Conservation (phyloP, 208 protist genomes). For the Balamuthia mandrillaris region DNA sequence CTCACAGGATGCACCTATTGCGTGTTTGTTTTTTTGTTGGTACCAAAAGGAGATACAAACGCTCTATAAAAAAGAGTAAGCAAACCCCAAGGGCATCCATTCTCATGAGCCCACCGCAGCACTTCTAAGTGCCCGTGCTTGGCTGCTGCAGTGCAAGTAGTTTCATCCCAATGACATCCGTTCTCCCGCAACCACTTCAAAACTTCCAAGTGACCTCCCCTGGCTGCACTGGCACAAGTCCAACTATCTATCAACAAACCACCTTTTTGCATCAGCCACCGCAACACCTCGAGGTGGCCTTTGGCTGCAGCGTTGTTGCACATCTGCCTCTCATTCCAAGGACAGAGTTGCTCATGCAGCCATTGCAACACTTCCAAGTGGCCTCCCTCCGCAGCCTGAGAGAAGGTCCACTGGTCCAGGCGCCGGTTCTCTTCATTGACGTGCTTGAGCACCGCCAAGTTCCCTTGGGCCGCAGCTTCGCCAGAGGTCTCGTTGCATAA, state of each 20-base stretch:
- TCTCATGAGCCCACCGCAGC: too few species aligned
- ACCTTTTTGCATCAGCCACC: background rate
- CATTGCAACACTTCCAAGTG: slow-evolving; percentile 1
- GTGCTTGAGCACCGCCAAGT: background rate
- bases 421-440: background rate
- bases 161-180: background rate
- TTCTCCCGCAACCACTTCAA: background rate
- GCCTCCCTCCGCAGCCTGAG: background rate
- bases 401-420: background rate
- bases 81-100: too few species aligned
- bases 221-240: background rate
- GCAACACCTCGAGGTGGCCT: background rate
- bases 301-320: background rate
- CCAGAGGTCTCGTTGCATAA: background rate
- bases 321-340: background rate
- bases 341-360: background rate
- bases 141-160: too few species aligned
- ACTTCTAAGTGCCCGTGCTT: too few species aligned
- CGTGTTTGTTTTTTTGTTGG: too few species aligned
- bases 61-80: too few species aligned
- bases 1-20: too few species aligned
- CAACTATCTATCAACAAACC: background rate
- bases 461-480: background rate
- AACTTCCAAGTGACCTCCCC: background rate
- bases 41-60: too few species aligned